A percentile compares a stretch with the other conserved stretches of the same genome.
These are phyloP conservation scores for Triadica sebifera DNA, from an alignment of 345 rosid species.

Conservation along the genomic window DNA sequence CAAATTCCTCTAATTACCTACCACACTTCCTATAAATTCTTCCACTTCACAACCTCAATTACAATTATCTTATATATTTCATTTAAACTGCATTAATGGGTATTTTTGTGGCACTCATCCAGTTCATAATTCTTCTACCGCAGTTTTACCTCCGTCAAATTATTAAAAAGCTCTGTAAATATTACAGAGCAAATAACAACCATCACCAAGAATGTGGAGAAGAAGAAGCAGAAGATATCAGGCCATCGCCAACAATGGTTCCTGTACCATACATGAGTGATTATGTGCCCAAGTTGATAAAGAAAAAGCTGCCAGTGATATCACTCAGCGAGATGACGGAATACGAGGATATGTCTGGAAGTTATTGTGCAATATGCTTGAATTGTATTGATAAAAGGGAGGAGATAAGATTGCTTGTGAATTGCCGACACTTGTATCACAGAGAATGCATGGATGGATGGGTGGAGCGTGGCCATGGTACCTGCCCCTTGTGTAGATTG, in stretches of 20 bases:
- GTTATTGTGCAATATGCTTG: background rate
- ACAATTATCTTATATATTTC: too few relatives aligned
- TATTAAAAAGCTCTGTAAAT: too few relatives aligned
- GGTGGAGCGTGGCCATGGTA: background rate
- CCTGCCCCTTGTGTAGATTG: conserved; percentile 1
- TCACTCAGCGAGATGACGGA: background rate
- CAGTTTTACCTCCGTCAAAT: too few relatives aligned
- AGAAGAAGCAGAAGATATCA: background rate
- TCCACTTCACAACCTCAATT: too few relatives aligned
- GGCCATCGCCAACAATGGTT: background rate
- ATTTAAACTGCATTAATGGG: too few relatives aligned
- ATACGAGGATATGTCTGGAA: background rate
- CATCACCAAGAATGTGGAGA: too few relatives aligned
- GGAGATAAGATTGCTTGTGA: background rate
- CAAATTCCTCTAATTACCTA: too few relatives aligned
- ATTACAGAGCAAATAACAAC: too few relatives aligned
- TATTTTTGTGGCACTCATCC: too few relatives aligned
- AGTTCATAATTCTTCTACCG: too few relatives aligned
- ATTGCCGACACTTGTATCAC: background rate
- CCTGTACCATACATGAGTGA: conserved; percentile 1
- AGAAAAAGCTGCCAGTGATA: background rate
- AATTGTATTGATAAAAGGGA: background rate
- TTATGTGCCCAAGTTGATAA: background rate
- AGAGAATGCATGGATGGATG: conserved; percentile 5
- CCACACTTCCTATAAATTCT: too few relatives aligned